A percentile compares a stretch with the other conserved stretches of the same genome.
Conservation (phyloP, 768 basidiomycete genomes). For the Boletus patriciae region DNA sequence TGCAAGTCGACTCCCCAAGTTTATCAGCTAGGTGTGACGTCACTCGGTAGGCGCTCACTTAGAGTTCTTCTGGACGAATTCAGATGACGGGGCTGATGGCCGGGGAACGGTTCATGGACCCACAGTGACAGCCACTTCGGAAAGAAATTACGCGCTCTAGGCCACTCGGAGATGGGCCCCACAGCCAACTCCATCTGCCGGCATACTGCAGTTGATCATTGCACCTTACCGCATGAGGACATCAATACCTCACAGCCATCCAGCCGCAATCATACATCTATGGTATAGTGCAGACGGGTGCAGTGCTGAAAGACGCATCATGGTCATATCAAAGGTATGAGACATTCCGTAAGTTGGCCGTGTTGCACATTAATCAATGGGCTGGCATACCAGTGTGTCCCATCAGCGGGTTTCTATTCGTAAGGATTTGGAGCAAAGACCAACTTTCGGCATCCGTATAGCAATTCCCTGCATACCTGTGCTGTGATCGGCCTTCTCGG, state of each 20-base stretch:
- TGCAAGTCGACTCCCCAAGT: not conserved
- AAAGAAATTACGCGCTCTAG: not conserved
- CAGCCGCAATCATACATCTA: not conserved
- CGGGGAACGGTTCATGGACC: not conserved
- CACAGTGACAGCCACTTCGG: not conserved
- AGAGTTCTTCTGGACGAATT: not conserved
- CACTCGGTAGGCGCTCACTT: not conserved
- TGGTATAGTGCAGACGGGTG: not conserved
- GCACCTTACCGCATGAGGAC: not conserved
- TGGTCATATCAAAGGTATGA: not conserved
- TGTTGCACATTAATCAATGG: not conserved
- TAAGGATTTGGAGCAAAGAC: not conserved
- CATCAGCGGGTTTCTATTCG: slow-evolving; percentile 9
- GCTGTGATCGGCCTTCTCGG: not conserved
- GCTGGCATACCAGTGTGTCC: not conserved
- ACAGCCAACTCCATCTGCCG: not conserved
- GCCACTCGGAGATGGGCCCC: not conserved
- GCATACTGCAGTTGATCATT: not conserved
- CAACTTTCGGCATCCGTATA: not conserved
- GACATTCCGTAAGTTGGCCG: not conserved
- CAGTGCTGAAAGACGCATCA: not conserved
- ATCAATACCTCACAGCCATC: not conserved
- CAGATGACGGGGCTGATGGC: not conserved
- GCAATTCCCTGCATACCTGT: not conserved
- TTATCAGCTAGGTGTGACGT: not conserved